Evolutionary conservation across 2,329 filamentous ascomycete genomes (phyloP).

Genomic region (Metarhizium sp.): DNA sequence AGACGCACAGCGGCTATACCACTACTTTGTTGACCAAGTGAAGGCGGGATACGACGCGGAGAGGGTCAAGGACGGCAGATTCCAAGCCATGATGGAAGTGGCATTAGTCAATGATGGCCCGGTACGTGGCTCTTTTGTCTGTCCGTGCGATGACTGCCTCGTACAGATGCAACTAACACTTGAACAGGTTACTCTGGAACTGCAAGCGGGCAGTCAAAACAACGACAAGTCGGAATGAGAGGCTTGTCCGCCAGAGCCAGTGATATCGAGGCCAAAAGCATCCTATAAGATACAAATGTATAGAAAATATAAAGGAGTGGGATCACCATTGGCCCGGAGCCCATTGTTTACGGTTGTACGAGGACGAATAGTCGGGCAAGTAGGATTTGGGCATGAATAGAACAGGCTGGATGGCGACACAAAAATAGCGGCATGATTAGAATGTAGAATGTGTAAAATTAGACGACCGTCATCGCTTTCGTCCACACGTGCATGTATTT

Average conservation of each 20-base stretch:
- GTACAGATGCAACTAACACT: conserved; percentile 2
- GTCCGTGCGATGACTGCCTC: neutral
- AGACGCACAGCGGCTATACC: conserved; percentile 73
- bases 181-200: conserved; percentile 14
- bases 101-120: conserved; percentile 80
- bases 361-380: no score
- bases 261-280: no score
- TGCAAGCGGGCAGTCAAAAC: conserved; percentile 8
- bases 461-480: no score
- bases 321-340: no score
- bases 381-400: no score
- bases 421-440: no score
- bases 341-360: no score
- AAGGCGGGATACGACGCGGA: conserved; percentile 61
- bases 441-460: no score
- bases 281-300: no score
- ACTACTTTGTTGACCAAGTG: conserved; percentile 72
- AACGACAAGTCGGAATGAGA: neutral
- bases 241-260: neutral
- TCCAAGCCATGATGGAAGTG: conserved; percentile 99
- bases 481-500: no score
- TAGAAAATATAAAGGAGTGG: no score
- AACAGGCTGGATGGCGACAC: no score
- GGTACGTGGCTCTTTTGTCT: conserved; percentile 28
- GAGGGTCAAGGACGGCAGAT: conserved; percentile 86